Evolutionary conservation across 2,329 filamentous ascomycete genomes (phyloP).

Genomic region (Didymella glomerata): DNA sequence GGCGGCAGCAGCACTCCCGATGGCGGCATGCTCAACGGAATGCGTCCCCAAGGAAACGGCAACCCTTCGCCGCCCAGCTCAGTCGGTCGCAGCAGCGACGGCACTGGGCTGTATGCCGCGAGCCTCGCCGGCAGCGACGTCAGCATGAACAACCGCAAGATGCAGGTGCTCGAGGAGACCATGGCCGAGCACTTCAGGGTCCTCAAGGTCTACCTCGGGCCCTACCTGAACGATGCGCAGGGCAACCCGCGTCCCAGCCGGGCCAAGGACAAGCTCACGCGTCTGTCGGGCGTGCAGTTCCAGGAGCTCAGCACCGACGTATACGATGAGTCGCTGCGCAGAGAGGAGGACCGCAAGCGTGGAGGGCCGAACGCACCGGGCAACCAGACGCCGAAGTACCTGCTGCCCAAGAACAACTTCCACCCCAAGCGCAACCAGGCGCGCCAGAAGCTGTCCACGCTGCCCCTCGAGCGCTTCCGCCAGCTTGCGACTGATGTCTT

Average conservation of each 20-base stretch:
- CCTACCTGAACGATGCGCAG: conserved; percentile 76
- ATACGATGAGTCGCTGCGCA: conserved; percentile 89
- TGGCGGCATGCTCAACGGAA: conserved; percentile 63
- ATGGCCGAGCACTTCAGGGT: conserved; percentile 83
- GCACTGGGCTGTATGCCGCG: conserved; percentile 69
- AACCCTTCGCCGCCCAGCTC: conserved; percentile 88
- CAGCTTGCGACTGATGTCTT: conserved; percentile 96
- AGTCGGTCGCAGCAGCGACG: conserved; percentile 83
- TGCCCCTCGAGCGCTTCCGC: conserved; percentile 85
- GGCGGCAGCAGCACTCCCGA: conserved; percentile 51
- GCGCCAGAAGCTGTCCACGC: conserved; percentile 90
- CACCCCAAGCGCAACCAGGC: conserved; percentile 98
- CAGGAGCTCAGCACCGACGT: conserved; percentile 98
- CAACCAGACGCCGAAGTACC: conserved; percentile 63
- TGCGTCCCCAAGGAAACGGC: conserved; percentile 54
- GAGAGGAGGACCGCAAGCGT: conserved; percentile 70
- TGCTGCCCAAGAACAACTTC: conserved; percentile 86
- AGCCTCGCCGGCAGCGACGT: conserved; percentile 61
- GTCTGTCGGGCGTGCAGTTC: conserved; percentile 90
- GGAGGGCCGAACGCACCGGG: conserved; percentile 59
- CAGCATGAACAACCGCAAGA: conserved; percentile 65
- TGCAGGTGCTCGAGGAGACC: conserved; percentile 69
- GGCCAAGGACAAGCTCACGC: conserved; percentile 91
- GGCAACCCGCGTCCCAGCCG: conserved; percentile 80
- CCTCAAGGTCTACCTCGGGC: conserved; percentile 77